Conservation (phyloP, 1,284 basidiomycete species). For the Termitomyces sp. region DNA sequence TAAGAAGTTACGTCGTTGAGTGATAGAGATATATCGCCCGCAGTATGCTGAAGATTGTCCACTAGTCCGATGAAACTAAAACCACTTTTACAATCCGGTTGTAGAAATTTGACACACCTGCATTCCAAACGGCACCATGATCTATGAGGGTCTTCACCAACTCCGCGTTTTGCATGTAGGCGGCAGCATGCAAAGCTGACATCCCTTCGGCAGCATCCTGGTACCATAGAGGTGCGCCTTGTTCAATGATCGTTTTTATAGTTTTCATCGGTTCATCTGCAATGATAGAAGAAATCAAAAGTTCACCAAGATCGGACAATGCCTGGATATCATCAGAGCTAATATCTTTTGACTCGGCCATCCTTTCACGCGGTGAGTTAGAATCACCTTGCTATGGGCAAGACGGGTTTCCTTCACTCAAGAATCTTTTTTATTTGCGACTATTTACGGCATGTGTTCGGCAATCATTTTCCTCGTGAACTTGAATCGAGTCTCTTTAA, state of each 20-base stretch:
- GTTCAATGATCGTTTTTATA: slow-evolving; percentile 54
- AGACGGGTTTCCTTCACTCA: background rate
- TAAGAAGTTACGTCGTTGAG: slow-evolving; percentile 76
- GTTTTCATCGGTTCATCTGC: slow-evolving; percentile 42
- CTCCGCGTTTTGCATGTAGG: slow-evolving; percentile 62
- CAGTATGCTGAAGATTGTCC: slow-evolving; percentile 74
- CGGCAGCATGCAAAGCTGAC: slow-evolving; percentile 86
- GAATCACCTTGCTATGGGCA: no score
- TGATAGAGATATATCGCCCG: slow-evolving; percentile 85
- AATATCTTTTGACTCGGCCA: slow-evolving; percentile 1
- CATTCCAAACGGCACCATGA: slow-evolving; percentile 91
- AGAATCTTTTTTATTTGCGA: no score
- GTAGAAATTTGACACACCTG: slow-evolving; percentile 42
- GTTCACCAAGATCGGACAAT: slow-evolving; percentile 48
- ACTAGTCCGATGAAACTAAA: slow-evolving; percentile 37
- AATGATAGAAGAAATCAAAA: slow-evolving; percentile 57
- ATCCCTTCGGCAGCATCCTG: slow-evolving; percentile 81
- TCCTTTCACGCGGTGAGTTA: background rate
- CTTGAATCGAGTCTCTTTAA: no score
- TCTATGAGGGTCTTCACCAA: slow-evolving; percentile 67
- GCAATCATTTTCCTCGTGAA: no score
- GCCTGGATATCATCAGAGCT: slow-evolving; percentile 34
- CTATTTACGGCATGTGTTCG: no score
- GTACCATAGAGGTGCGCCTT: slow-evolving; percentile 89
- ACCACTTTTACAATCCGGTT: background rate